phyloP scores from a whole-genome alignment of 345 rosid species.

The Xanthoceras sorbifolium region DNA sequence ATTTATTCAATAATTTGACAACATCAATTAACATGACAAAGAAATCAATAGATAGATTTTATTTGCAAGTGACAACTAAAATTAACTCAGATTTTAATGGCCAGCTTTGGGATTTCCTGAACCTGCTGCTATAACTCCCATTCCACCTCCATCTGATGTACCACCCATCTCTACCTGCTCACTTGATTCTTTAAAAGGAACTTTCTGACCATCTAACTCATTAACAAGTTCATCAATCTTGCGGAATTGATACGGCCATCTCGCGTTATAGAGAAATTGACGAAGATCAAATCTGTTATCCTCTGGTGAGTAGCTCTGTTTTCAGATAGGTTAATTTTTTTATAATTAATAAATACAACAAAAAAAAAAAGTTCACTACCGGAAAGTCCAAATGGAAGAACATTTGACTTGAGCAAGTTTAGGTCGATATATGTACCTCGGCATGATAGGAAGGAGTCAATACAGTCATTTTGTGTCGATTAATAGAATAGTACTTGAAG shows the following conservation, averaged over 20 bases:
- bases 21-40: neutral
- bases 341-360: too few relatives aligned
- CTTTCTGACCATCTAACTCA: constrained; percentile 54
- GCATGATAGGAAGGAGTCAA: constrained; percentile 95
- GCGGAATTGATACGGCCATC: constrained; percentile 86
- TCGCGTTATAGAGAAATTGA: constrained; percentile 80
- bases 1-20: neutral
- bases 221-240: constrained; percentile 84
- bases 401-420: neutral
- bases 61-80: neutral
- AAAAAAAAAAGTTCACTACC: neutral
- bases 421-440: constrained; percentile 53
- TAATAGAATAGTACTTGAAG: constrained; percentile 92
- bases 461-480: constrained; percentile 95
- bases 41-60: neutral
- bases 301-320: constrained; percentile 93
- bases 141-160: constrained; percentile 25
- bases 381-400: neutral
- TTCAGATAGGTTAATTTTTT: neutral
- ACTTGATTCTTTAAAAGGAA: constrained; percentile 44
- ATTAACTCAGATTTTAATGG: constrained; percentile 20
- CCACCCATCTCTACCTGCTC: constrained; percentile 10
- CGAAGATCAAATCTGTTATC: constrained; percentile 91
- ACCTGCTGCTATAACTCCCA: constrained; percentile 69
- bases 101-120: constrained; percentile 71